Conservation (phyloP, 257 asterid species). For the Capsicum rhomboideum region DNA sequence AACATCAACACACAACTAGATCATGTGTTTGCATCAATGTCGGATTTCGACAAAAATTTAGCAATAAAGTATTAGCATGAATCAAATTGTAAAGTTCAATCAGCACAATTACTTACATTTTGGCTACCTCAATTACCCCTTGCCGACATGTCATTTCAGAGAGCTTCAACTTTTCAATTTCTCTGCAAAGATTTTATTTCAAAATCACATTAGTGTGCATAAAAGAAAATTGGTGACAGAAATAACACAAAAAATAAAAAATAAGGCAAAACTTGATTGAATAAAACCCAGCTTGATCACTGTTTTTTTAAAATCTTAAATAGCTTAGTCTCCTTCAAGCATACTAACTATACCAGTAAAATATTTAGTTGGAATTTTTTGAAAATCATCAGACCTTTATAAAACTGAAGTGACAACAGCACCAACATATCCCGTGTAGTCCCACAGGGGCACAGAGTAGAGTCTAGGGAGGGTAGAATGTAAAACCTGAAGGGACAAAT, state of each 20-base stretch:
- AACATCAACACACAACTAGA: neutral
- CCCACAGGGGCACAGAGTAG: too few relatives aligned
- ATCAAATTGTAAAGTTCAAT: neutral
- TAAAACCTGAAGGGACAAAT: neutral
- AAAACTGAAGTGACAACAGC: too few relatives aligned
- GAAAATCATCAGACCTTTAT: neutral
- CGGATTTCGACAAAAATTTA: neutral
- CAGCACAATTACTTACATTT: constrained; percentile 53
- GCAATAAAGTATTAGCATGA: neutral
- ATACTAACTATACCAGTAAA: neutral
- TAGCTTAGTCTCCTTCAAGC: neutral
- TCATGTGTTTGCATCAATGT: neutral
- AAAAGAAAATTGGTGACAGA: neutral
- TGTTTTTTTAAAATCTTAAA: neutral
- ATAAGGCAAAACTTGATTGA: neutral
- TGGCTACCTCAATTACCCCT: constrained; percentile 92
- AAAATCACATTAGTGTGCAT: neutral
- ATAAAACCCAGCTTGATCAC: neutral
- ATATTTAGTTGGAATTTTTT: neutral
- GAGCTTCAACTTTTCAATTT: constrained; percentile 85
- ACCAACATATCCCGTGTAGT: too few relatives aligned
- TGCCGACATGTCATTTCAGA: constrained; percentile 94
- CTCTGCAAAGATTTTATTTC: constrained; percentile 36
- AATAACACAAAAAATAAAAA: neutral
- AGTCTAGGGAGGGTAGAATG: too few relatives aligned